Percentiles rank a stretch among this genome's conserved stretches.
These are phyloP conservation scores for Murraya paniculata DNA, from an alignment of 345 rosid species.

Conservation along the genomic window DNA sequence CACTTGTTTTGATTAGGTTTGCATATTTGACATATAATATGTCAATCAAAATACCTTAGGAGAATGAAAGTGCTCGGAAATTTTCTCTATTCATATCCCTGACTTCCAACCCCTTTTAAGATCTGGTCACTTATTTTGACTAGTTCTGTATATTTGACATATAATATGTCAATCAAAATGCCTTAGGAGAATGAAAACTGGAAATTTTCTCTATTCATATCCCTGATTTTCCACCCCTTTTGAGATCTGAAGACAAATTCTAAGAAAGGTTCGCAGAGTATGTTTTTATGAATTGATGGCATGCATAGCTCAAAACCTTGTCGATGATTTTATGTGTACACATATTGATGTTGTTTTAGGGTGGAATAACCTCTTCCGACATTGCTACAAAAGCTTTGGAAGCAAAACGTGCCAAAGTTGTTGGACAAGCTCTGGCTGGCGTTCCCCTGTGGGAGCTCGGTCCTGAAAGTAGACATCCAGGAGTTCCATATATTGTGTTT, in stretches of 20 bases:
- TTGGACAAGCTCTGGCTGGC: conserved; percentile 95
- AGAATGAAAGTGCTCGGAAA: background rate
- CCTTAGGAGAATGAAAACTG: background rate
- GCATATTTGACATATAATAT: background rate
- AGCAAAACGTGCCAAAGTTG: conserved; percentile 82
- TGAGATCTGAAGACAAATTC: background rate
- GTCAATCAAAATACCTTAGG: background rate
- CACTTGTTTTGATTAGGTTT: background rate
- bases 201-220: background rate
- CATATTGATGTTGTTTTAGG: conserved; percentile 32
- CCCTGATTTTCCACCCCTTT: background rate
- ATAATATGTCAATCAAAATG: background rate
- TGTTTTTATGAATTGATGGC: background rate
- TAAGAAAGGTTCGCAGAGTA: background rate
- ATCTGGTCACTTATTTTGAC: background rate
- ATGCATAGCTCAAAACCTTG: too few species aligned
- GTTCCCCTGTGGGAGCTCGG: conserved; percentile 97
- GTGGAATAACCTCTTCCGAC: conserved; percentile 98
- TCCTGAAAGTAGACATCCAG: conserved; percentile 95
- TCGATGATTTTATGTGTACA: background rate
- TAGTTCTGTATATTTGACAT: background rate
- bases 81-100: background rate
- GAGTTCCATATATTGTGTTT: conserved; percentile 94
- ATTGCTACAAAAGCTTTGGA: conserved; percentile 94
- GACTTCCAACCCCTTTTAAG: background rate